Evolutionary conservation across 768 basidiomycete genomes (phyloP).

Genomic region (Suillus subalutaceus): DNA sequence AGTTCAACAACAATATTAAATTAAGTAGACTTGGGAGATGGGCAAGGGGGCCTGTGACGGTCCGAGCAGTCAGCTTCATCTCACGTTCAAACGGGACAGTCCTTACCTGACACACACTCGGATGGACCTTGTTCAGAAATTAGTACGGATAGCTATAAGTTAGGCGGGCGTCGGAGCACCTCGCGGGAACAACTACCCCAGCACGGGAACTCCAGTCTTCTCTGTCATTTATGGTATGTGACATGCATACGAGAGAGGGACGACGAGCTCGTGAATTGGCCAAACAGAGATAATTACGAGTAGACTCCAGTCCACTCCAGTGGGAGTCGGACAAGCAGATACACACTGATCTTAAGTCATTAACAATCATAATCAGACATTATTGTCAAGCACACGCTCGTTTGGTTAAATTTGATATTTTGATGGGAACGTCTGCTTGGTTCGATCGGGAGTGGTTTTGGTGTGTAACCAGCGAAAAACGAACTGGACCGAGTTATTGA

Average conservation of each 20-base stretch:
- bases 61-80: background rate
- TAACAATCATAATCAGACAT: background rate
- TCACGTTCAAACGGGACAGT: background rate
- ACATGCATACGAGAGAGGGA: background rate
- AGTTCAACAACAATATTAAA: background rate
- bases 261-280: background rate
- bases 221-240: background rate
- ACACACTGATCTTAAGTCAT: background rate
- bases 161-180: conserved; percentile 1
- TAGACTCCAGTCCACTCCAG: background rate
- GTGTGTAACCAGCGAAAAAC: background rate
- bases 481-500: background rate
- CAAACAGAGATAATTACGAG: background rate
- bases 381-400: background rate
- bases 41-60: background rate
- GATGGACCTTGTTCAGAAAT: background rate
- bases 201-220: background rate
- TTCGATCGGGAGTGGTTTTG: background rate
- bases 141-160: background rate
- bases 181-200: background rate
- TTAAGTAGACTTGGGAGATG: background rate
- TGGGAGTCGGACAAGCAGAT: background rate
- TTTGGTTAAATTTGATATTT: background rate
- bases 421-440: background rate
- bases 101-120: background rate